Conservation (phyloP, 495 filamentous ascomycete genomes). For the Penicillium arizonense region DNA sequence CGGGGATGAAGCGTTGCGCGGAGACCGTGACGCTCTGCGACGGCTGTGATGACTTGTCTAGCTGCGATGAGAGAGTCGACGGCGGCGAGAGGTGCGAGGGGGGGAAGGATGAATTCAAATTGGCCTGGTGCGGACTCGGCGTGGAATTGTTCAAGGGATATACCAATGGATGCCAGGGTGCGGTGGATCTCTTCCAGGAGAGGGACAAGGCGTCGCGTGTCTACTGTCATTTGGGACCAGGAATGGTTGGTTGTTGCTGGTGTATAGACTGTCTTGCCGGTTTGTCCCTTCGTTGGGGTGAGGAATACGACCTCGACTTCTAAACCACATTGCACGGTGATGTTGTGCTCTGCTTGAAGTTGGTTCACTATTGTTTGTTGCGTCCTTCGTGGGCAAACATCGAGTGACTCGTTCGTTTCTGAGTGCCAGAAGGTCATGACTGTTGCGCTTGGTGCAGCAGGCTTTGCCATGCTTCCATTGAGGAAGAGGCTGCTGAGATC, state of each 20-base stretch:
- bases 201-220: slow-evolving; percentile 42
- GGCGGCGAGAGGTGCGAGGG: slow-evolving; percentile 61
- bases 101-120: slow-evolving; percentile 76
- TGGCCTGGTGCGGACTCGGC: slow-evolving; percentile 73
- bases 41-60: slow-evolving; percentile 61
- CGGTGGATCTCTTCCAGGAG: slow-evolving; percentile 63
- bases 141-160: slow-evolving; percentile 74
- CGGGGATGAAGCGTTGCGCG: slow-evolving; percentile 79
- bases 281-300: slow-evolving; percentile 18
- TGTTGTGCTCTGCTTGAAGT: slow-evolving; percentile 34
- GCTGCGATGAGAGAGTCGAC: slow-evolving; percentile 73
- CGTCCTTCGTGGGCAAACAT: slow-evolving; percentile 58
- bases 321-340: slow-evolving; percentile 67
- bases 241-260: slow-evolving; percentile 46
- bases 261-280: slow-evolving; percentile 13
- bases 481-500: slow-evolving; percentile 57
- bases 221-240: slow-evolving; percentile 43
- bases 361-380: slow-evolving; percentile 51
- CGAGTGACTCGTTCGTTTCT: slow-evolving; percentile 33
- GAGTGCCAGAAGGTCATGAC: slow-evolving; percentile 57
- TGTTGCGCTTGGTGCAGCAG: slow-evolving; percentile 41
- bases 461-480: slow-evolving; percentile 42
- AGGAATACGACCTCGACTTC: slow-evolving; percentile 83
- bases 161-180: slow-evolving; percentile 56
- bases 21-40: slow-evolving; percentile 42